A percentile compares a stretch with the other conserved stretches of the same genome.
Evolutionary conservation across 2,329 filamentous ascomycete genomes (phyloP).

Genomic region (Aspergillus aculeatinus): DNA sequence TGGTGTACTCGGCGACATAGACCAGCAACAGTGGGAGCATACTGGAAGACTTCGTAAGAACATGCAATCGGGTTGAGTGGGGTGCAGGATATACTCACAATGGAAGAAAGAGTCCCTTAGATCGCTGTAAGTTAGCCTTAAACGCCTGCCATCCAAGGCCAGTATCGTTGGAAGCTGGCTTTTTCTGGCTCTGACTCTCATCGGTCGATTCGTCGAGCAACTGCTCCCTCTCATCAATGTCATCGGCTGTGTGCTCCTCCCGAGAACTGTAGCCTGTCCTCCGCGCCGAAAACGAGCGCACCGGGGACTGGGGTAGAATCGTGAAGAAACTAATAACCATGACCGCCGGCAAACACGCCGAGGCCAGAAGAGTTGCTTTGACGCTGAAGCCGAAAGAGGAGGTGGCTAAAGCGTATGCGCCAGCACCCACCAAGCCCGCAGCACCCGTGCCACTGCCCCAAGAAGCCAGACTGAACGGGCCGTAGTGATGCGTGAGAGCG

Average conservation of each 20-base stretch:
- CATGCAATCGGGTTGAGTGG: not conserved
- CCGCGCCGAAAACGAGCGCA: slow-evolving; percentile 50
- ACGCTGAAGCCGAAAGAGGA: slow-evolving; percentile 76
- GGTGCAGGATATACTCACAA: slow-evolving; percentile 49
- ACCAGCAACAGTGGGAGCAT: slow-evolving; percentile 92
- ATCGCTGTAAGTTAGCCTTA: slow-evolving; percentile 60
- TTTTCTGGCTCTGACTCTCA: slow-evolving; percentile 22
- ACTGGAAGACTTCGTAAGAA: slow-evolving; percentile 35
- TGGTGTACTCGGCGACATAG: slow-evolving; percentile 94
- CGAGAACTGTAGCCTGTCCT: slow-evolving; percentile 56
- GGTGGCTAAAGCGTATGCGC: slow-evolving; percentile 82
- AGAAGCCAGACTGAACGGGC: slow-evolving; percentile 77
- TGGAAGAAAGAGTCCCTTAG: slow-evolving; percentile 68
- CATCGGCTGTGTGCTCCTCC: slow-evolving; percentile 38
- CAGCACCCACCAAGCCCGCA: slow-evolving; percentile 81
- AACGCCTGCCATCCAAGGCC: slow-evolving; percentile 39
- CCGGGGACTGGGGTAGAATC: slow-evolving; percentile 67
- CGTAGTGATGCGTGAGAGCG: slow-evolving; percentile 90
- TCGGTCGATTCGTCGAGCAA: slow-evolving; percentile 28
- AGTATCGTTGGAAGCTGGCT: slow-evolving; percentile 11
- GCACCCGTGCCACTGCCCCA: slow-evolving; percentile 94
- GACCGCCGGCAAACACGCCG: slow-evolving; percentile 73
- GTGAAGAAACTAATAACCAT: slow-evolving; percentile 85
- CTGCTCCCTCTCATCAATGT: slow-evolving; percentile 28
- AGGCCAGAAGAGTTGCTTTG: slow-evolving; percentile 69